Evolutionary conservation across 2,329 filamentous ascomycete genomes (phyloP).

Genomic region (Pestalotiopsis sp.): DNA sequence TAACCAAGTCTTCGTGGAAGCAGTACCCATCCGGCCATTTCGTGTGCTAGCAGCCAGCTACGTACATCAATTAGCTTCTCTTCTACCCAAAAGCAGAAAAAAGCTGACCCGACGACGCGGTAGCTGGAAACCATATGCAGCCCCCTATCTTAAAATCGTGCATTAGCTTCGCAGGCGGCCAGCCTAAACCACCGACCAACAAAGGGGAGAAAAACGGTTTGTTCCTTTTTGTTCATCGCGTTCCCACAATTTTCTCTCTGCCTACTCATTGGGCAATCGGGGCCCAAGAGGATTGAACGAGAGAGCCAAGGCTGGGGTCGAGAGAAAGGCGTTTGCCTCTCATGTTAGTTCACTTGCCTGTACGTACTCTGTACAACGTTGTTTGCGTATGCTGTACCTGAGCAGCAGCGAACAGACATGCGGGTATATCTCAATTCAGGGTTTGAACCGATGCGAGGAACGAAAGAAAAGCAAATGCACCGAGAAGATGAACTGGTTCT

Average conservation of each 20-base stretch:
- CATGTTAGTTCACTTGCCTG: not conserved
- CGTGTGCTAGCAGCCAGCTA: not conserved
- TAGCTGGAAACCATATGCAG: conserved; percentile 15
- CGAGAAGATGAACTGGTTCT: not conserved
- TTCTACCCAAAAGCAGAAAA: not conserved
- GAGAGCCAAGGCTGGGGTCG: not conserved
- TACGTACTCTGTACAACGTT: not conserved
- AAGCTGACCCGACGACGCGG: conserved; percentile 15
- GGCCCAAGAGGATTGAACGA: not conserved
- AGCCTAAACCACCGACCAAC: not conserved
- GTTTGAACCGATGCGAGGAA: not conserved
- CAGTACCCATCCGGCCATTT: not conserved
- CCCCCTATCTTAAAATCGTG: conserved; percentile 15
- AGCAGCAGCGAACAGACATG: not conserved
- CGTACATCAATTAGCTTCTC: not conserved
- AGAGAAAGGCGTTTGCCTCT: not conserved
- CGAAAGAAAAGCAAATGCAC: not conserved
- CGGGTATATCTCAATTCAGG: not conserved
- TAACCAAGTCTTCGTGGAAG: too few species aligned
- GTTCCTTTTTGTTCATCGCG: not conserved
- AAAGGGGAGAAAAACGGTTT: conserved; percentile 1
- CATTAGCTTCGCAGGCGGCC: conserved; percentile 17
- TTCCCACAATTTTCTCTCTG: not conserved
- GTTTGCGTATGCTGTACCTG: not conserved
- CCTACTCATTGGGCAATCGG: not conserved